phyloP scores from a whole-genome alignment of 2,329 filamentous ascomycete species.

The Aspergillus tubingensis region DNA sequence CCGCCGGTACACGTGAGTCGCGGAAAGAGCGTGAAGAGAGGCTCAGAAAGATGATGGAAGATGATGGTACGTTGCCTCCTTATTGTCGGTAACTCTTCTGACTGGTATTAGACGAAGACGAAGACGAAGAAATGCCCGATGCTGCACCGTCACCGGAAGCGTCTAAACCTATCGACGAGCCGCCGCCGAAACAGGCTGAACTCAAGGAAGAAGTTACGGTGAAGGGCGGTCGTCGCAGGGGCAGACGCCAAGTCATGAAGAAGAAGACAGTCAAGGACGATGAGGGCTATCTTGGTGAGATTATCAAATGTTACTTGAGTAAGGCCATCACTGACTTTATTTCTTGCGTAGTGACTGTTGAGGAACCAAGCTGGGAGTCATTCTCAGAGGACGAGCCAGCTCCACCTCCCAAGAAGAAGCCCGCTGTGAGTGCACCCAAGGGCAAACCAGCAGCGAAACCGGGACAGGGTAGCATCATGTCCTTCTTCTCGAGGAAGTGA shows the following conservation, averaged over 20 bases:
- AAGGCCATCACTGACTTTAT: too few relatives aligned
- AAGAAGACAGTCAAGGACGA: slow-evolving; percentile 86
- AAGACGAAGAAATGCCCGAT: slow-evolving; percentile 62
- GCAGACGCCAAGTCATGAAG: slow-evolving; percentile 77
- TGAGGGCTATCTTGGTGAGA: slow-evolving; percentile 82
- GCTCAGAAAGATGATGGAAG: slow-evolving; percentile 75
- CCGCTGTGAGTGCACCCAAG: slow-evolving; percentile 44
- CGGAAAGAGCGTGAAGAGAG: slow-evolving; percentile 67
- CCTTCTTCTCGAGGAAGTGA: slow-evolving; percentile 83
- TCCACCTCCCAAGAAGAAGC: slow-evolving; percentile 51
- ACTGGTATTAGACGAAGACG: slow-evolving; percentile 23
- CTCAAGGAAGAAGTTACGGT: slow-evolving; percentile 55
- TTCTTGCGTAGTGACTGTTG: slow-evolving; percentile 68
- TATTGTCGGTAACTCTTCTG: slow-evolving; percentile 30
- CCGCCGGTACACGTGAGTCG: slow-evolving; percentile 45
- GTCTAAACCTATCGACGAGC: slow-evolving; percentile 39
- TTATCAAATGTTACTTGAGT: not conserved
- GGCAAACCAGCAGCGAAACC: slow-evolving; percentile 62
- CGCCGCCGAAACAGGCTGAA: slow-evolving; percentile 48
- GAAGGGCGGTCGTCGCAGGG: slow-evolving; percentile 68
- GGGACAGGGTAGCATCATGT: slow-evolving; percentile 76
- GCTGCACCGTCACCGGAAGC: slow-evolving; percentile 45
- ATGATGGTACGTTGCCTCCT: slow-evolving; percentile 48
- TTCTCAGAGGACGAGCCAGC: slow-evolving; percentile 84
- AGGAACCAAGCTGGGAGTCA: slow-evolving; percentile 84